Conservation (phyloP, 176 grass and related monocot species). For the Paspalum notatum region DNA sequence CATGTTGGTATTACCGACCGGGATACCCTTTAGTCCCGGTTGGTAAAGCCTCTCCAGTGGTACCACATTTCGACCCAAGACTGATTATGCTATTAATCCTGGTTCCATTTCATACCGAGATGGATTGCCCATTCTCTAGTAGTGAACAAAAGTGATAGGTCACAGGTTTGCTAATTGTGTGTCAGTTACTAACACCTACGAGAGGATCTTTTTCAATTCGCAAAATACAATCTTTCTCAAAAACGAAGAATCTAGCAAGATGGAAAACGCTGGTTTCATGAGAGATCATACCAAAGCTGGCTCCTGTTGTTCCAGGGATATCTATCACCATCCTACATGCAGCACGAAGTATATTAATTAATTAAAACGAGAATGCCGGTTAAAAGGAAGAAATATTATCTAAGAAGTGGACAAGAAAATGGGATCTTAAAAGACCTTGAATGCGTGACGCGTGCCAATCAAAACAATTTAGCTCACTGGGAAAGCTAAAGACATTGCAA, state of each 20-base stretch:
- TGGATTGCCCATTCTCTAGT: too few relatives aligned
- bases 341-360: conserved; percentile 1
- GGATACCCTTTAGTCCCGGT: too few relatives aligned
- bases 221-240: neutral
- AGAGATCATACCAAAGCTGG: conserved; percentile 57
- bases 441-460: neutral
- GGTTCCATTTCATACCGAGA: too few relatives aligned
- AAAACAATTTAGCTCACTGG: neutral
- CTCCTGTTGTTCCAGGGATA: conserved; percentile 67
- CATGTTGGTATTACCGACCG: too few relatives aligned
- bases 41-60: too few relatives aligned
- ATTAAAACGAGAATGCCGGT: conserved; percentile 1
- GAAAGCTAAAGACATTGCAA: conserved; percentile 2
- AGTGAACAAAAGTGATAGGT: neutral
- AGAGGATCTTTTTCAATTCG: neutral
- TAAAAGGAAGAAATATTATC: neutral
- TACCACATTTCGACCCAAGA: too few relatives aligned
- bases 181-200: neutral
- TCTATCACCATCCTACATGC: conserved; percentile 63
- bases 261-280: neutral
- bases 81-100: too few relatives aligned
- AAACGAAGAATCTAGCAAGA: neutral
- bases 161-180: neutral
- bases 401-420: neutral
- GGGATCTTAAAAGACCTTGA: neutral